Evolutionary conservation across 371 early-diverging fungal genomes (phyloP).

Genomic region (Basidiobolus heterosporus): DNA sequence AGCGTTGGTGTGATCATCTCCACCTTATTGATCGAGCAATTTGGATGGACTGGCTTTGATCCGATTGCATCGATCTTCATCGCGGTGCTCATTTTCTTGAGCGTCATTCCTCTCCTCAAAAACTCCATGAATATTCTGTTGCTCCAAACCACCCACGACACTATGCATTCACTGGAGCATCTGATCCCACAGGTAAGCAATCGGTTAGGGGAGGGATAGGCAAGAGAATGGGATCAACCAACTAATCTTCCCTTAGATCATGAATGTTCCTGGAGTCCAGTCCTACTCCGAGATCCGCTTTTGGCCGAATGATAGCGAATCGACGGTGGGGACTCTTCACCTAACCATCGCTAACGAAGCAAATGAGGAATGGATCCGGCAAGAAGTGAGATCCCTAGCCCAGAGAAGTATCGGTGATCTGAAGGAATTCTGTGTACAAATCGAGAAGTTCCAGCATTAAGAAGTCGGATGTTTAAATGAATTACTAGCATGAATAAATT

Average conservation of each 20-base stretch:
- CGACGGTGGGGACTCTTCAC: neutral
- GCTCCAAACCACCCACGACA: slow-evolving; percentile 29
- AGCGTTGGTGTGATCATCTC: slow-evolving; percentile 90
- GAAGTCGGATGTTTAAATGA: too few species aligned
- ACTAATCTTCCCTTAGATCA: too few species aligned
- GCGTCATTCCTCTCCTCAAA: slow-evolving; percentile 69
- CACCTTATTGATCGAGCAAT: slow-evolving; percentile 69
- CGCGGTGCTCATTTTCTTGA: slow-evolving; percentile 65
- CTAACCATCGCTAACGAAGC: neutral
- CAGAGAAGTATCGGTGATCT: too few species aligned
- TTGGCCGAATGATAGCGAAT: neutral
- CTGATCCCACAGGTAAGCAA: neutral
- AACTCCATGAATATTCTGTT: slow-evolving; percentile 42
- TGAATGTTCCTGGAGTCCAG: neutral
- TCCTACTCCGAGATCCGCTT: neutral
- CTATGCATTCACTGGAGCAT: neutral
- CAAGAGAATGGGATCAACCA: too few species aligned
- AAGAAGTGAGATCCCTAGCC: too few species aligned
- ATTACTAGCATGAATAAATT: too few species aligned
- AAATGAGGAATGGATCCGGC: too few species aligned
- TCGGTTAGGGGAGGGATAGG: too few species aligned
- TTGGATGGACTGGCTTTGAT: slow-evolving; percentile 89
- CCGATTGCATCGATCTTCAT: slow-evolving; percentile 89
- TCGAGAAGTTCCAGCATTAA: too few species aligned
- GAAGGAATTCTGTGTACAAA: too few species aligned